phyloP scores from a whole-genome alignment of 2,329 filamentous ascomycete genomes.

The Hypoxylon sp. region DNA sequence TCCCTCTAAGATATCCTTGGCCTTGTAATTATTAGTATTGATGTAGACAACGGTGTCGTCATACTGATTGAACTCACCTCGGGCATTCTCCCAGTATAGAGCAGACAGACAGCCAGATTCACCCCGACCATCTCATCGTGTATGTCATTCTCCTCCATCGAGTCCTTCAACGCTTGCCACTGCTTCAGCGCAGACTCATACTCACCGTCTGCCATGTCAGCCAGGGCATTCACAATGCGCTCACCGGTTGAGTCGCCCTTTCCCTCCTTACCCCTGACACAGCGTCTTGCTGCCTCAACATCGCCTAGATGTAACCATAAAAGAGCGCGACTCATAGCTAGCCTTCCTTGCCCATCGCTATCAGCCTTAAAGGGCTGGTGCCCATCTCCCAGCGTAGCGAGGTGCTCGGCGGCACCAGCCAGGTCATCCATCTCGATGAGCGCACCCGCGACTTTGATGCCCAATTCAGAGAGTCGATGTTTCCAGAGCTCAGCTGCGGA shows the following conservation, averaged over 20 bases:
- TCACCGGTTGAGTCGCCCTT: conserved; percentile 57
- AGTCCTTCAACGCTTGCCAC: conserved; percentile 70
- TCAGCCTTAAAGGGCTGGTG: conserved; percentile 54
- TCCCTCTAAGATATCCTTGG: conserved; percentile 75
- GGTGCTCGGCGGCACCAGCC: conserved; percentile 80
- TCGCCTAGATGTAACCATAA: conserved; percentile 87
- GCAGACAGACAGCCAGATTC: conserved; percentile 85
- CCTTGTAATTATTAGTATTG: conserved; percentile 61
- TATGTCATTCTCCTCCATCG: conserved; percentile 58
- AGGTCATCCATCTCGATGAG: conserved; percentile 91
- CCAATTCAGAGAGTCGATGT: conserved; percentile 79
- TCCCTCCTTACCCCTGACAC: conserved; percentile 60
- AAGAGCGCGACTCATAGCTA: conserved; percentile 70
- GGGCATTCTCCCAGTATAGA: conserved; percentile 84
- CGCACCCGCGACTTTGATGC: conserved; percentile 74
- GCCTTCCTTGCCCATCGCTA: conserved; percentile 56
- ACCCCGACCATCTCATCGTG: conserved; percentile 80
- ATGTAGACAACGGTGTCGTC: background rate
- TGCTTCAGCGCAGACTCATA: conserved; percentile 74
- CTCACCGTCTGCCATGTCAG: conserved; percentile 83
- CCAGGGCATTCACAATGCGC: conserved; percentile 74
- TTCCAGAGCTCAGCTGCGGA: conserved; percentile 78
- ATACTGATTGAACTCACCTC: conserved; percentile 68
- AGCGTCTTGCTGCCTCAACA: conserved; percentile 73
- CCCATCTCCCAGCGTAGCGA: conserved; percentile 68